These are phyloP conservation scores for Fomitopsis pinicola DNA, from an alignment of 1,284 basidiomycete genomes.

Conservation along the genomic window DNA sequence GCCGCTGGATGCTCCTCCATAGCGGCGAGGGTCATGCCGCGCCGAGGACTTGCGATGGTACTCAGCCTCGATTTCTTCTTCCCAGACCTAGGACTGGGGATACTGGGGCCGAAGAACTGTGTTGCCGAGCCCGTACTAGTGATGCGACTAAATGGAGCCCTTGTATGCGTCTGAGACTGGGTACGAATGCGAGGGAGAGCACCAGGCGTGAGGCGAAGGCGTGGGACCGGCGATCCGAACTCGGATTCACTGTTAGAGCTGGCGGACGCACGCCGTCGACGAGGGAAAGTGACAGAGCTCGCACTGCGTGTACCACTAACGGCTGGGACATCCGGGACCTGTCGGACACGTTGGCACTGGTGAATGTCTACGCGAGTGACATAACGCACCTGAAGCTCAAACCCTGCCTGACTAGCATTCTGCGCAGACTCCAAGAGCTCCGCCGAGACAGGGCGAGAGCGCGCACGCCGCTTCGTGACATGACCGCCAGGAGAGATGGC, in stretches of 20 bases:
- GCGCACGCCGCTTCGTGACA: constrained; percentile 64
- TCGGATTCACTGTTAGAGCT: constrained; percentile 25
- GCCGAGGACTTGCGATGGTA: constrained; percentile 2
- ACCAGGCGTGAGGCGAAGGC: constrained; percentile 17
- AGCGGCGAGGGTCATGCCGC: constrained; percentile 1
- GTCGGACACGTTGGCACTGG: constrained; percentile 4
- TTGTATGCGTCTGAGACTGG: constrained; percentile 19
- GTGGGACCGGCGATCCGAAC: constrained; percentile 24
- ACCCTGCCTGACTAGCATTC: constrained; percentile 25
- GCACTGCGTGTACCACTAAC: constrained; percentile 18
- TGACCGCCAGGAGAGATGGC: constrained; percentile 71
- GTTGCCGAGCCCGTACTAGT: constrained; percentile 53
- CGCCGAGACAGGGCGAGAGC: constrained; percentile 60
- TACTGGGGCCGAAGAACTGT: constrained; percentile 68
- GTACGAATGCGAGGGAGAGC: constrained; percentile 24
- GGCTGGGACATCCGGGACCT: constrained; percentile 15
- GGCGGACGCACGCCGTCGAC: constrained; percentile 20
- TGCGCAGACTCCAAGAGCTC: constrained; percentile 54
- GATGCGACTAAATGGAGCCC: constrained; percentile 29
- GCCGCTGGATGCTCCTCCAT: neutral
- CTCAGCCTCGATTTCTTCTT: constrained; percentile 15
- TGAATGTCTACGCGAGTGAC: constrained; percentile 7
- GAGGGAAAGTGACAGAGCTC: constrained; percentile 24
- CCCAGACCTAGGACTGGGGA: constrained; percentile 28
- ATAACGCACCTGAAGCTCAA: constrained; percentile 23